phyloP scores from a whole-genome alignment of 768 basidiomycete species.

The Boletales sp. region DNA sequence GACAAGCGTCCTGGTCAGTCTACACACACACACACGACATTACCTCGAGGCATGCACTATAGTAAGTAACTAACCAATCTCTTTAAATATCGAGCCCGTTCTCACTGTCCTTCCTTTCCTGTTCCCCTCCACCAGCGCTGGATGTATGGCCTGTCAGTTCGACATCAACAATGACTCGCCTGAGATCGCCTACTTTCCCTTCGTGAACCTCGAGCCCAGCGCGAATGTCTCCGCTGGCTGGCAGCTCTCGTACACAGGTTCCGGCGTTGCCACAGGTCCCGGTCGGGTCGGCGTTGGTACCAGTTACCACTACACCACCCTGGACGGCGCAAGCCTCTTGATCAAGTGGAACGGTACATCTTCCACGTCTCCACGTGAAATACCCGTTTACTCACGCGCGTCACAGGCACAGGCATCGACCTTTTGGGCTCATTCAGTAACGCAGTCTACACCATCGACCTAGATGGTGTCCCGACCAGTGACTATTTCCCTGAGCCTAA shows the following conservation, averaged over 20 bases:
- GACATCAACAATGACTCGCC: slow-evolving; percentile 68
- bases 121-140: slow-evolving; percentile 19
- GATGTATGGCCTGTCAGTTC: slow-evolving; percentile 39
- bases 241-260: slow-evolving; percentile 57
- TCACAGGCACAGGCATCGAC: slow-evolving; percentile 60
- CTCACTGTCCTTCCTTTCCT: slow-evolving; percentile 9
- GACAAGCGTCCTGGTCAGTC: neutral
- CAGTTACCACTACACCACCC: slow-evolving; percentile 61
- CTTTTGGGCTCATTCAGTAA: slow-evolving; percentile 49
- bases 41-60: slow-evolving; percentile 25
- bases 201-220: slow-evolving; percentile 49
- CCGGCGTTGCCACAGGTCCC: slow-evolving; percentile 42
- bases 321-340: slow-evolving; percentile 51
- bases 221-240: slow-evolving; percentile 56
- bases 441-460: slow-evolving; percentile 43
- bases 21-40: slow-evolving; percentile 13
- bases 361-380: neutral
- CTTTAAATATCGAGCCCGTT: neutral
- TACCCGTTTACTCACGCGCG: slow-evolving; percentile 2
- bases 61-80: too few relatives aligned
- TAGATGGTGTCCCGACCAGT: slow-evolving; percentile 48
- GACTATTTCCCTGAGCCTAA: slow-evolving; percentile 22
- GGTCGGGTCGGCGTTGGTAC: slow-evolving; percentile 51
- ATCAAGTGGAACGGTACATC: slow-evolving; percentile 62
- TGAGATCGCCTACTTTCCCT: slow-evolving; percentile 55